These are phyloP conservation scores for Aegilops tauschii DNA, from an alignment of 176 grass and related monocot species.

Conservation along the genomic window DNA sequence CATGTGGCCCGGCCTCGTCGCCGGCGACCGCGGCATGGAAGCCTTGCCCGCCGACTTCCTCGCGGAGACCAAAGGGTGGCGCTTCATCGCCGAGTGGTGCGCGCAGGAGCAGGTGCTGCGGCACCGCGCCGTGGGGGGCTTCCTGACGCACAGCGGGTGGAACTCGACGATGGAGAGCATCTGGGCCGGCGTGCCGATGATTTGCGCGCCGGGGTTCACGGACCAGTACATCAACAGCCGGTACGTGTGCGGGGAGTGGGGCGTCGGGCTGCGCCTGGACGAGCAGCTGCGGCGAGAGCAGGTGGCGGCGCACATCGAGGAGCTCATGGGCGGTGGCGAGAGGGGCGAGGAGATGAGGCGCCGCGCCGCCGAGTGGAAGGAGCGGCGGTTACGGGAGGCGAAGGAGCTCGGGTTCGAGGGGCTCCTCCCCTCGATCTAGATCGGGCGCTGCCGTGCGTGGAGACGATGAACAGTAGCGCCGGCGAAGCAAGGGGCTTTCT, in stretches of 20 bases:
- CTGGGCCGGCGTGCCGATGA: slow-evolving; percentile 46
- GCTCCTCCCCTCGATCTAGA: too few relatives aligned
- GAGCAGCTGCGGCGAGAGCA: slow-evolving; percentile 40
- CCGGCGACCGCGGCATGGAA: slow-evolving; percentile 15
- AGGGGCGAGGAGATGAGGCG: slow-evolving; percentile 7
- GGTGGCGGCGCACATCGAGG: slow-evolving; percentile 17
- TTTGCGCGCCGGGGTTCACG: slow-evolving; percentile 49
- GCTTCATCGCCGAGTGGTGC: slow-evolving; percentile 47
- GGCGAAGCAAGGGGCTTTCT: too few relatives aligned
- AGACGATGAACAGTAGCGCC: too few relatives aligned
- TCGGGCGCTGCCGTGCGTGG: too few relatives aligned
- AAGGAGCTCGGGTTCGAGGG: too few relatives aligned
- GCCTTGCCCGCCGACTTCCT: slow-evolving; percentile 17
- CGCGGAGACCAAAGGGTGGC: background rate
- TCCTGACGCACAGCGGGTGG: slow-evolving; percentile 69
- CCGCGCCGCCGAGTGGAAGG: slow-evolving; percentile 23
- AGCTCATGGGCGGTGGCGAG: slow-evolving; percentile 25
- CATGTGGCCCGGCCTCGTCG: slow-evolving; percentile 14
- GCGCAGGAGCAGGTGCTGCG: slow-evolving; percentile 61
- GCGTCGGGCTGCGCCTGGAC: slow-evolving; percentile 37
- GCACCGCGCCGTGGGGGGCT: slow-evolving; percentile 53
- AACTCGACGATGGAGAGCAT: slow-evolving; percentile 67
- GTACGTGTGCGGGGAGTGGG: slow-evolving; percentile 49
- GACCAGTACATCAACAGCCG: slow-evolving; percentile 67
- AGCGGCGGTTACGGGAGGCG: too few relatives aligned